These are phyloP conservation scores for Irpex lacteus DNA, from an alignment of 1,284 basidiomycete genomes.

Conservation along the genomic window DNA sequence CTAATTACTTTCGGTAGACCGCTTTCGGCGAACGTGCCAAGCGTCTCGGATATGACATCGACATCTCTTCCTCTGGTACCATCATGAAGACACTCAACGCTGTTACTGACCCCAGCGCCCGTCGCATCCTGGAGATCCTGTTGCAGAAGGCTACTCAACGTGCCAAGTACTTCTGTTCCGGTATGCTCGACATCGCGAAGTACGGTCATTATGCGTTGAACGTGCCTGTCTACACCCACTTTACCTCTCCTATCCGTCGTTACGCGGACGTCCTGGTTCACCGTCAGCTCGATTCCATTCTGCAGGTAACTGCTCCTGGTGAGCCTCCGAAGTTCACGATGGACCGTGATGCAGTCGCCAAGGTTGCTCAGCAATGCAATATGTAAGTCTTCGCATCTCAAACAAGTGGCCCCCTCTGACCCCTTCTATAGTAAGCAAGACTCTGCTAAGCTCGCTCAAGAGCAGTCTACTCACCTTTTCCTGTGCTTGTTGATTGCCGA, in stretches of 20 bases:
- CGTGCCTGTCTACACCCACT: slow-evolving; percentile 94
- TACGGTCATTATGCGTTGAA: slow-evolving; percentile 94
- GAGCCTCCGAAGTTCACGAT: slow-evolving; percentile 85
- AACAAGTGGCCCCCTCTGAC: slow-evolving; percentile 3
- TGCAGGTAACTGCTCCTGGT: slow-evolving; percentile 42
- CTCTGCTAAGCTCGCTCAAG: slow-evolving; percentile 89
- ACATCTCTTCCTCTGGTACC: slow-evolving; percentile 76
- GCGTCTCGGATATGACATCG: slow-evolving; percentile 82
- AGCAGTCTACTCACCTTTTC: slow-evolving; percentile 94
- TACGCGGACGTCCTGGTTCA: slow-evolving; percentile 97
- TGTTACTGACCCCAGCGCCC: slow-evolving; percentile 72
- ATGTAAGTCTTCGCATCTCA: slow-evolving; percentile 54
- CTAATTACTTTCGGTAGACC: slow-evolving; percentile 42
- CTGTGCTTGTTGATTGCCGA: slow-evolving; percentile 92
- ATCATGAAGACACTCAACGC: slow-evolving; percentile 82
- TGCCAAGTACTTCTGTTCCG: slow-evolving; percentile 98
- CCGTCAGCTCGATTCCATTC: slow-evolving; percentile 92
- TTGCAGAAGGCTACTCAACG: slow-evolving; percentile 87
- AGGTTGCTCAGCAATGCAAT: slow-evolving; percentile 97
- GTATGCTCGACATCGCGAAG: slow-evolving; percentile 99
- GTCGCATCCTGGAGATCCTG: slow-evolving; percentile 75
- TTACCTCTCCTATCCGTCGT: slow-evolving; percentile 90
- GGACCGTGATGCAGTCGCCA: slow-evolving; percentile 96
- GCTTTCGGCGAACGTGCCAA: slow-evolving; percentile 78
- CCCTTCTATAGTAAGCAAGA: slow-evolving; percentile 71